Evolutionary conservation across 345 rosid genomes (phyloP), one percentile per base, ranked within the genome.

Genomic region (Gossypium sturtianum): DNA sequence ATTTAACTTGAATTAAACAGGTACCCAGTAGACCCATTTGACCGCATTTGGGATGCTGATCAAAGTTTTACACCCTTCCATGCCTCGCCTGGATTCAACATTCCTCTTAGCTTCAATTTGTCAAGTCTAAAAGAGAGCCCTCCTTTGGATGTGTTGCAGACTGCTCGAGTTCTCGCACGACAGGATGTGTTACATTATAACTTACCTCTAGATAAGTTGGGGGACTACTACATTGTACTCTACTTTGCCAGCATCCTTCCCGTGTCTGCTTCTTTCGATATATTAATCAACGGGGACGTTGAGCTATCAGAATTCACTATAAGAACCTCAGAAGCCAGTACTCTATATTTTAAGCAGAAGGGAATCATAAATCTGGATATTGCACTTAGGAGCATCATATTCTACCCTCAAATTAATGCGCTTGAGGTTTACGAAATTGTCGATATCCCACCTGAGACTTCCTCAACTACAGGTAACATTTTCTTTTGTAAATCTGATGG

Each of bases 11-110:
- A 23, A 63, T 25, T 75, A 41, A 80, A 16, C 83, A 93, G 98
- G 89, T 94, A 91, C 64, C 98, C 98, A 57, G 58, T 29, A 75
- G 97, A 94, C 81, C 89, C 87, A 45, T 93, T 78, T 84, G 98
- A 94, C 83, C 88, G 98, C 17, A 85, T 90, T 47, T 94, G 98
- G 98, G 94, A 94, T 77, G 86, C 89, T 6, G 98, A 94, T 77
- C 79, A 84, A 71, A 80, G 84, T 79, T 92, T 82, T 71, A 79
- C 79, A 15, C 97, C 97, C 13, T 85, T 78, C 76, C 97, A 81
- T 66, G 76, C 82, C 64, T 91, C 97, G 12, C 69, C 71, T 1
- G 84, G 78, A 34, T 83, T 92, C 75, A 81, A 73, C 17, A 73
- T 38, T 64, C 73, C 79, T 63, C 81, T 75, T 23, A 52, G 78